Evolutionary conservation across 306 rosid genomes (phyloP).

Genomic region (Parietaria judaica): DNA sequence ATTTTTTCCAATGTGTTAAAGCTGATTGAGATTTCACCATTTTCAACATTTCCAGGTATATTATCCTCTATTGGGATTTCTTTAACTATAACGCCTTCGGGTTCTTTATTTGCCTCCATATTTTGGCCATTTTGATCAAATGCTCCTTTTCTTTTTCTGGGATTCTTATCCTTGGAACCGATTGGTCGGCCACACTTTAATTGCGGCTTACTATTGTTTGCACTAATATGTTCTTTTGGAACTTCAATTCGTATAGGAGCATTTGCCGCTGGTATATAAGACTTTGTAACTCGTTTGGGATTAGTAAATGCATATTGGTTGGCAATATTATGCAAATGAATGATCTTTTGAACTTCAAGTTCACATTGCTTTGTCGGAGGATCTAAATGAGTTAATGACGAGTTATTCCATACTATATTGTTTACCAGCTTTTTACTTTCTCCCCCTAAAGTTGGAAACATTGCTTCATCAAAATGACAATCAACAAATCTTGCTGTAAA

Average conservation of each 20-base stretch:
- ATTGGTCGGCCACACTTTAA: conserved; percentile 2
- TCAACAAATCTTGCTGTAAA: too few species aligned
- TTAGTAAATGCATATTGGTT: conserved; percentile 8
- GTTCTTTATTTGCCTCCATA: not conserved
- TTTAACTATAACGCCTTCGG: too few species aligned
- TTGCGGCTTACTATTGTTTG: not conserved
- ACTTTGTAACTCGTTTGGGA: not conserved
- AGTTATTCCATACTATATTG: not conserved
- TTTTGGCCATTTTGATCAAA: not conserved
- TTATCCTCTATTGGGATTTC: not conserved
- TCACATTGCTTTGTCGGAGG: not conserved
- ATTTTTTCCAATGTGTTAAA: not conserved
- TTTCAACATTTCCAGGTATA: not conserved
- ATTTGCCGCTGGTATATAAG: not conserved
- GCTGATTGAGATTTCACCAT: not conserved
- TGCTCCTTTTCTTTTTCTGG: not conserved
- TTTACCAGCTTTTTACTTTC: too few species aligned
- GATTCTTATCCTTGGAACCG: not conserved
- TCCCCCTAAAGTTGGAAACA: too few species aligned
- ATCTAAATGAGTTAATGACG: not conserved
- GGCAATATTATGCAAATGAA: conserved; percentile 4
- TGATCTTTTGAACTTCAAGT: not conserved
- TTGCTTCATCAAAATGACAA: too few species aligned
- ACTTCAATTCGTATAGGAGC: not conserved
- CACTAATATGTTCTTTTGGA: not conserved